phyloP scores from a whole-genome alignment of 2,329 filamentous ascomycete species.

The Apiospora phragmitis region DNA sequence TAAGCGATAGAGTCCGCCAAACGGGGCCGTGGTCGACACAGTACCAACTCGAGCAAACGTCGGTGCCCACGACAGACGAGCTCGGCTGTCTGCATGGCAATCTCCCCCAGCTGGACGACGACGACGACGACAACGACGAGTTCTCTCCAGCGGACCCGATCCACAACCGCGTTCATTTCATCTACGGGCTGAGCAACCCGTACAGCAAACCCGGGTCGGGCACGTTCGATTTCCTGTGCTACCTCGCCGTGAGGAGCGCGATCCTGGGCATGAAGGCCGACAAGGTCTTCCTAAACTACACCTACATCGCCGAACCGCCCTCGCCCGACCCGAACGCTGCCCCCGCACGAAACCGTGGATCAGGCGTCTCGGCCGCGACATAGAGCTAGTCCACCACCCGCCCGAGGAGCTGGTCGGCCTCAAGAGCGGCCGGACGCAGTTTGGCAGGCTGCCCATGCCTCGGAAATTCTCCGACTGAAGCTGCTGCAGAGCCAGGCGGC shows the following conservation, averaged over 20 bases:
- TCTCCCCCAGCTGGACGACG: conserved; percentile 14
- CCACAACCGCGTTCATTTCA: conserved; percentile 40
- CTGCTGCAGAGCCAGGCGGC: conserved; percentile 35
- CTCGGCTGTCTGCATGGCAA: conserved; percentile 34
- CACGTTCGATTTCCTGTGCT: conserved; percentile 38
- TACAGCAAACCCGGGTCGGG: conserved; percentile 29
- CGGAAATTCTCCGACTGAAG: conserved; percentile 36
- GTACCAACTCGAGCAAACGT: conserved; percentile 33
- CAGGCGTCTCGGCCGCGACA: conserved; percentile 31
- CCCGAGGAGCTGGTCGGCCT: conserved; percentile 28
- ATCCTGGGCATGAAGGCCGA: conserved; percentile 38
- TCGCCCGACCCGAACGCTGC: conserved; percentile 30
- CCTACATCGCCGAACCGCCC: conserved; percentile 36
- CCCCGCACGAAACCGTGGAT: conserved; percentile 39
- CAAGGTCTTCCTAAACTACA: conserved; percentile 37
- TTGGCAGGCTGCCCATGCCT: conserved; percentile 36
- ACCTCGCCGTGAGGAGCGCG: conserved; percentile 38
- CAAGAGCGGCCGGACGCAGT: conserved; percentile 28
- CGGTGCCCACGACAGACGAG: conserved; percentile 31
- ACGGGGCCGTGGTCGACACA: conserved; percentile 36
- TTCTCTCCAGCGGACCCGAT: conserved; percentile 27
- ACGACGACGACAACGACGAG: neutral
- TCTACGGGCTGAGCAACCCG: conserved; percentile 38
- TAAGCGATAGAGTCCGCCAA: conserved; percentile 34
- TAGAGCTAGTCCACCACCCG: conserved; percentile 37